Evolutionary conservation across 1,139 yeast genomes (phyloP).

Genomic region (Pichia sp.): DNA sequence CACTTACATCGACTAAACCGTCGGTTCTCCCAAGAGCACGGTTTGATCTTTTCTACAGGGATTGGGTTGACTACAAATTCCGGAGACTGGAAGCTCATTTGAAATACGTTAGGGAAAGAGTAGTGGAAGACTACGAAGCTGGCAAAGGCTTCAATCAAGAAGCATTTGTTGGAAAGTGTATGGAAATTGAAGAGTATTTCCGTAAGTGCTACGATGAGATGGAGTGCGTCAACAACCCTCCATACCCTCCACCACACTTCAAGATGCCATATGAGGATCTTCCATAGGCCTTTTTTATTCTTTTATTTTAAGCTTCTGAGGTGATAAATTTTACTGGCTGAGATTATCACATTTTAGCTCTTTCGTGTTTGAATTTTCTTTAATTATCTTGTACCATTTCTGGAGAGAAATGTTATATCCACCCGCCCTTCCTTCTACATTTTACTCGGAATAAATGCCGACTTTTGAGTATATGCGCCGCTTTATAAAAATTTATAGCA

Average conservation of each 20-base stretch:
- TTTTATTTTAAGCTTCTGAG: background rate
- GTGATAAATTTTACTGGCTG: no score
- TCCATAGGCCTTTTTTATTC: background rate
- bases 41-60: conserved; percentile 35
- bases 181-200: conserved; percentile 27
- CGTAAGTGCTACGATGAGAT: conserved; percentile 28
- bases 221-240: conserved; percentile 31
- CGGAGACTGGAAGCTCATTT: conserved; percentile 35
- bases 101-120: conserved; percentile 28
- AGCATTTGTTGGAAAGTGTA: conserved; percentile 23
- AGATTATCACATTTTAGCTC: no score
- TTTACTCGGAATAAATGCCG: no score
- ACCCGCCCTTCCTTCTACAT: no score
- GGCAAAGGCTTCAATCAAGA: conserved; percentile 29
- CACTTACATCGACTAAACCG: conserved; percentile 35
- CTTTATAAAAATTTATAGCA: no score
- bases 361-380: no score
- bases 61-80: conserved; percentile 36
- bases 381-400: no score
- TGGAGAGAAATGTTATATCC: no score
- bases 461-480: no score
- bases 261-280: conserved; percentile 23
- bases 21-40: conserved; percentile 34
- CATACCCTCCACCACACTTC: conserved; percentile 30
- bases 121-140: conserved; percentile 17